phyloP scores from a whole-genome alignment of 23 red algal species.

The Gracilaria gracilis region DNA sequence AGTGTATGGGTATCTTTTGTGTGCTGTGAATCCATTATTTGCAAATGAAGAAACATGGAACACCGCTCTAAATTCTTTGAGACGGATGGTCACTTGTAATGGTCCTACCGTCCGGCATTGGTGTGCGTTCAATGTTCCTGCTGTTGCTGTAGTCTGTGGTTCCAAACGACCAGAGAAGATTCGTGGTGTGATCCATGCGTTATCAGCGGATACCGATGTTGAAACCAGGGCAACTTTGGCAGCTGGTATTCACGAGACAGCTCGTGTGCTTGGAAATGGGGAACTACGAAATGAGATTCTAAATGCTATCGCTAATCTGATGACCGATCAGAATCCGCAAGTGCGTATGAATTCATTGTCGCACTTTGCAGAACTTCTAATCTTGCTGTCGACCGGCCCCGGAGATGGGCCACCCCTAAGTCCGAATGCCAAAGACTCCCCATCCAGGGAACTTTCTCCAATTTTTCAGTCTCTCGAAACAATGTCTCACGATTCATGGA shows the following conservation, averaged over 20 bases:
- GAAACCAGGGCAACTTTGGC: constrained; percentile 85
- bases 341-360: constrained; percentile 85
- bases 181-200: constrained; percentile 75
- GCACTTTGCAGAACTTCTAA: constrained; percentile 80
- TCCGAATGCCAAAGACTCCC: constrained; percentile 53
- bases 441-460: constrained; percentile 74
- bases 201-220: constrained; percentile 86
- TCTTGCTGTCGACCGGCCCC: constrained; percentile 63
- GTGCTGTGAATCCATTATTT: constrained; percentile 75
- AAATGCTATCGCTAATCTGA: constrained; percentile 66
- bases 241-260: constrained; percentile 83
- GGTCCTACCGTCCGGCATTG: constrained; percentile 89
- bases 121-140: constrained; percentile 92
- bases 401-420: not conserved
- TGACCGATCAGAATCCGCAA: constrained; percentile 92
- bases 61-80: constrained; percentile 76
- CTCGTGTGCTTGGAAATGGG: constrained; percentile 65
- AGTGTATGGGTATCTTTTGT: constrained; percentile 83
- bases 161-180: constrained; percentile 71
- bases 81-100: constrained; percentile 90
- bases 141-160: constrained; percentile 70
- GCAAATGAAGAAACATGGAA: constrained; percentile 81
- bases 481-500: constrained; percentile 86
- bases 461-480: constrained; percentile 80
- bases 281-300: constrained; percentile 77